Evolutionary conservation across 306 rosid genomes (phyloP), one percentile per base, ranked within the genome.

Genomic region (Crataegus laevigata): DNA sequence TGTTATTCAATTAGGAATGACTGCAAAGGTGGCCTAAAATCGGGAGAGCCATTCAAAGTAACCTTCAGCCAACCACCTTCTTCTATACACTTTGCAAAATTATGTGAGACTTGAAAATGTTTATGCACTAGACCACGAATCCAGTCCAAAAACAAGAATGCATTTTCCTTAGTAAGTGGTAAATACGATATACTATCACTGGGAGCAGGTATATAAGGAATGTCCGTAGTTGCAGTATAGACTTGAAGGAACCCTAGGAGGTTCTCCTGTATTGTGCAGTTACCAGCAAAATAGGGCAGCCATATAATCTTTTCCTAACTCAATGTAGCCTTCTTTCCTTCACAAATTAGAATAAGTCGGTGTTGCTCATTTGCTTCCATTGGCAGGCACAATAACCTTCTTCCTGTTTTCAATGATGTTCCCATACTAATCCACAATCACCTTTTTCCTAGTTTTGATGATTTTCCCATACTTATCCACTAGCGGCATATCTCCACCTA

Each of bases 51-150:
- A 71, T 68, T 76, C 77, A 77, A 65, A 17, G 89, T 86, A 64
- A 83, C 84, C 72, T 78, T 86, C 30, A 93, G 84, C 97, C 96
- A 91, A 40, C 80, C 64, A 9, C 98, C 96, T 62, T 81, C 89
- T 84, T 77, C 84, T 66, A 91, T 77, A 80, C 85, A 78, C 4
- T 63, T 72, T 82, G 88, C 73, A 63, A 93, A 89, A 60, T 55
- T 85, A 55, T 13, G 36, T 0, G 93, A 88, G 21, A 86, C 42
- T 9, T 0, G 15, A 52, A 4, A 11, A 12, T 81, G 38, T 34
- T 70, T 62, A 4, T 2, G 0, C 22, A n/a, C 78, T 43, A 86
- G 76, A 12, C 78, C 32, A 8, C 47, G 80, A 77, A 93, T 89
- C 98, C 98, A 91, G 15, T 75, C 76, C 82, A 93, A 80, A 28